Evolutionary conservation across 257 asterid species (phyloP).

Genomic region (Lycium barbarum): DNA sequence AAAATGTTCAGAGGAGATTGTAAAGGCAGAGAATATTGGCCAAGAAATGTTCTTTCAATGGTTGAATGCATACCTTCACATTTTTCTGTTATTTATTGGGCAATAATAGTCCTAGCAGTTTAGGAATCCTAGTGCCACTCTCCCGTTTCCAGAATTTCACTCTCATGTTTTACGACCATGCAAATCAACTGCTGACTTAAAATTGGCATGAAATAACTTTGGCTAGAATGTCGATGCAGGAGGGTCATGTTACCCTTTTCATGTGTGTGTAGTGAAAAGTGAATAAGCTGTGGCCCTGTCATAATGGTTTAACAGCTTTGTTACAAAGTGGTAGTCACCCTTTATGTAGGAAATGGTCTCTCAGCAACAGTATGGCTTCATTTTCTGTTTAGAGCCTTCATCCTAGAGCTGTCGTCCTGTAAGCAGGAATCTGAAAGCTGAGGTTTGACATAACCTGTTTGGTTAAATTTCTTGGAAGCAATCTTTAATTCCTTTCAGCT

Average conservation of each 20-base stretch:
- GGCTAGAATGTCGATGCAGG: background rate
- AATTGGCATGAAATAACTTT: background rate
- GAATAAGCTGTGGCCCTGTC: background rate
- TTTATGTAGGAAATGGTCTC: background rate
- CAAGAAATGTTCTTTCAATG: background rate
- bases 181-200: background rate
- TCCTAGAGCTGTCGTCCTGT: background rate
- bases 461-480: background rate
- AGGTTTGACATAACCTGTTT: background rate
- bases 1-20: background rate
- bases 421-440: background rate
- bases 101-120: background rate
- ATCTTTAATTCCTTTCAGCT: conserved; percentile 6
- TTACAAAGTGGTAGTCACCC: background rate
- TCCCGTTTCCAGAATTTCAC: background rate
- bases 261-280: background rate
- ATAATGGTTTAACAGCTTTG: background rate
- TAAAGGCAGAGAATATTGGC: conserved; percentile 13
- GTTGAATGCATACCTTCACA: background rate
- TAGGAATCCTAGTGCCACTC: background rate
- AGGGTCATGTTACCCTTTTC: background rate
- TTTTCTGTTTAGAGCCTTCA: background rate
- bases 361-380: background rate
- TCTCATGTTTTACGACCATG: background rate
- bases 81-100: background rate